phyloP scores from a whole-genome alignment of 2,329 filamentous ascomycete genomes.

The Aspergillus neoniger region DNA sequence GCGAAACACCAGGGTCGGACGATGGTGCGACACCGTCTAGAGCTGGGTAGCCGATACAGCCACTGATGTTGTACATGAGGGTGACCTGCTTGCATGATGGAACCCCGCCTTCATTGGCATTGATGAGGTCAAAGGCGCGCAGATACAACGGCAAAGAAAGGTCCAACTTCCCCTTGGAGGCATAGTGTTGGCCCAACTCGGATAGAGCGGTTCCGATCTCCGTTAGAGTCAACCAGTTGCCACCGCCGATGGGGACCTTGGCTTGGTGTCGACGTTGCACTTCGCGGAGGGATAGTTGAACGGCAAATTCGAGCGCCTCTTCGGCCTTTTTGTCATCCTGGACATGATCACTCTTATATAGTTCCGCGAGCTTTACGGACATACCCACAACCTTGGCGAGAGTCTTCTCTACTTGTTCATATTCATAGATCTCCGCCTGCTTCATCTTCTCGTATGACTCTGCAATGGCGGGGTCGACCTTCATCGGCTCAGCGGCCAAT shows the following conservation, averaged over 20 bases:
- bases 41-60: conserved; percentile 49
- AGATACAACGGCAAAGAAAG: conserved; percentile 84
- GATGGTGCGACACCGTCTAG: conserved; percentile 30
- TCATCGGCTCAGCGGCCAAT: conserved; percentile 22
- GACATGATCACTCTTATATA: conserved; percentile 77
- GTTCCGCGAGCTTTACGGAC: conserved; percentile 78
- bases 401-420: conserved; percentile 61
- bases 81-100: conserved; percentile 75
- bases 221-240: conserved; percentile 41
- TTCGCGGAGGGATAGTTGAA: conserved; percentile 77
- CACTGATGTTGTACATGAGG: conserved; percentile 61
- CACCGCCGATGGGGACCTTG: conserved; percentile 68
- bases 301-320: conserved; percentile 73
- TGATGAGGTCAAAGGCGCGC: conserved; percentile 73
- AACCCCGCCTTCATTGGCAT: conserved; percentile 43
- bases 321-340: conserved; percentile 73
- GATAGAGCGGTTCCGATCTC: conserved; percentile 38
- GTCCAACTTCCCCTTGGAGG: conserved; percentile 71
- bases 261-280: conserved; percentile 66
- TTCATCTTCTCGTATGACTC: conserved; percentile 26
- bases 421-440: conserved; percentile 27
- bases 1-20: conserved; percentile 50
- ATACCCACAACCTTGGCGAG: conserved; percentile 74
- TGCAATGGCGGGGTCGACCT: conserved; percentile 24
- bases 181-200: conserved; percentile 77